These are phyloP conservation scores for Yamadazyma friedrichii DNA, from an alignment of 1,139 yeast species.

Conservation along the genomic window DNA sequence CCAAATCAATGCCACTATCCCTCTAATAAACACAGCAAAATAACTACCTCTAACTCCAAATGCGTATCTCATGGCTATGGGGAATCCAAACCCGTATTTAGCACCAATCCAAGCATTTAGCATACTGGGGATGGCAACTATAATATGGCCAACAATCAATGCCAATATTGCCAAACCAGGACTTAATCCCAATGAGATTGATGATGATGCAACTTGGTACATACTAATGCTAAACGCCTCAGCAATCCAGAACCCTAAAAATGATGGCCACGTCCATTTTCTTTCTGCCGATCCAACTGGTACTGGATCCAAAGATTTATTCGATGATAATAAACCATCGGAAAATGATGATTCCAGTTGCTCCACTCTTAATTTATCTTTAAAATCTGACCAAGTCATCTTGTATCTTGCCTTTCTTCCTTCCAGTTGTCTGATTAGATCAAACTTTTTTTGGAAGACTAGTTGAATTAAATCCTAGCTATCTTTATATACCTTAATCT, in stretches of 20 bases:
- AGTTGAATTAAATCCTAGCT: no score
- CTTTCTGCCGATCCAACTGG: conserved; percentile 10
- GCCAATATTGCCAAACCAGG: conserved; percentile 20
- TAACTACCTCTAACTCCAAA: conserved; percentile 17
- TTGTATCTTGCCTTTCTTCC: neutral
- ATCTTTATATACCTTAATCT: no score
- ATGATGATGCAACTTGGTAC: conserved; percentile 15
- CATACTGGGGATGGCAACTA: conserved; percentile 25
- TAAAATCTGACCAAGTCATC: neutral
- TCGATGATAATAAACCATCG: conserved; percentile 12
- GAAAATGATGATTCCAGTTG: conserved; percentile 9
- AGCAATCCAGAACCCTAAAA: conserved; percentile 14
- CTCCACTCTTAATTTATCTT: conserved; percentile 1
- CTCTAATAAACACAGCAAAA: conserved; percentile 20
- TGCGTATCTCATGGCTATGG: conserved; percentile 17
- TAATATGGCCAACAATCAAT: conserved; percentile 17
- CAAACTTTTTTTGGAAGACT: neutral
- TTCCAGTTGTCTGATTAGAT: neutral
- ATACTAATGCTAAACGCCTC: conserved; percentile 14
- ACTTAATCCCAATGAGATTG: conserved; percentile 14
- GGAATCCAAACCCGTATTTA: conserved; percentile 19
- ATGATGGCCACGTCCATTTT: conserved; percentile 14
- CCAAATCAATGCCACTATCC: conserved; percentile 23
- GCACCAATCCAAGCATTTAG: conserved; percentile 20
- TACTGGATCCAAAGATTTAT: conserved; percentile 11